Evolutionary conservation across 257 asterid genomes (phyloP), one percentile per base, ranked within the genome.

Genomic region (Fraxinus pennsylvanica): DNA sequence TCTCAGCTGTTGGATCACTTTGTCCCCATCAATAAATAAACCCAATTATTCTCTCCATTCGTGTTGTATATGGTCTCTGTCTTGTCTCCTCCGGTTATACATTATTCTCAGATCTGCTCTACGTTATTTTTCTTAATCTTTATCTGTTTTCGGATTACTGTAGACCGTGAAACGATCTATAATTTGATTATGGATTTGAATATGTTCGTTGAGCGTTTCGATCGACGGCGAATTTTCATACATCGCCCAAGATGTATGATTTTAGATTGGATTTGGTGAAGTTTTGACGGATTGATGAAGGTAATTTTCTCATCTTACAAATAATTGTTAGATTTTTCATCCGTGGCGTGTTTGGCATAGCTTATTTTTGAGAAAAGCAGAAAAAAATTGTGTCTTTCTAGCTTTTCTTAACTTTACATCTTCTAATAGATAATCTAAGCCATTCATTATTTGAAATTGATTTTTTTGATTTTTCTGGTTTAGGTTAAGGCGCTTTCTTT

Each of bases 121-220:
- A 33, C 1, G 0, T 33, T 0, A 6, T 29, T 77, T 2, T 15
- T 76, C 35, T 1, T 72, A 41, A 12, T 17, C 12, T 2, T 25
- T 3, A 3, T 68, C 2, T 29, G 19, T n/a, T 2, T 10, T 0
- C 65, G 1, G 36, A 76, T 67, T 39, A 21, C 59, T 10, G 6
- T 76, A 75, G 88, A 76, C 86, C 88, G 87, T 0, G 4, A 5
- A 29, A 0, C 67, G 91, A 87, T 87, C 91, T 86, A 71, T 81
- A 65, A 8, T 63, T 84, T 76, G 88, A 71, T 6, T 65, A 84
- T 86, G 88, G 84, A 7, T 74, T 84, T 74, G 30, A 0, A 4
- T 2, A 5, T 52, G 9, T 72, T 82, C 32, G 47, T 3, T 27
- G 13, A 0, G 33, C 39, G 21, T 22, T 19, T 27, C 36, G 32